These are phyloP conservation scores for Microdochium trichocladiopsis DNA, from an alignment of 2,329 filamentous ascomycete genomes.

Conservation along the genomic window DNA sequence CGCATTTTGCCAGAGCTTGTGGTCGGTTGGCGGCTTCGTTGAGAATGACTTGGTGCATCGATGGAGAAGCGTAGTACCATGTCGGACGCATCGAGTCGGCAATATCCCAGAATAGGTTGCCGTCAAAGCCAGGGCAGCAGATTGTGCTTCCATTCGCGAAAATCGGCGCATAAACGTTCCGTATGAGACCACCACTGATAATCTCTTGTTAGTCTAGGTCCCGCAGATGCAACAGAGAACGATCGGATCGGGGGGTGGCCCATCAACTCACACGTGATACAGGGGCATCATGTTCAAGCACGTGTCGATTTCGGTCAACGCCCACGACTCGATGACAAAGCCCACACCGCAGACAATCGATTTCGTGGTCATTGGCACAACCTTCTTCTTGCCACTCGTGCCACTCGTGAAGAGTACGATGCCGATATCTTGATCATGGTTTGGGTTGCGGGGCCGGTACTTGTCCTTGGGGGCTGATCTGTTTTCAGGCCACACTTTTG, in stretches of 20 bases:
- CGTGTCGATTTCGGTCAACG: slow-evolving; percentile 34
- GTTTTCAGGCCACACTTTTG: slow-evolving; percentile 10
- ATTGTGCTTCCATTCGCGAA: slow-evolving; percentile 46
- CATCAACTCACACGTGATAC: slow-evolving; percentile 48
- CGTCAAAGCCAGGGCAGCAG: slow-evolving; percentile 46
- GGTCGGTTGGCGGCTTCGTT: slow-evolving; percentile 32
- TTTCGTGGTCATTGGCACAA: slow-evolving; percentile 44
- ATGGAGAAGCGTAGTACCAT: slow-evolving; percentile 52
- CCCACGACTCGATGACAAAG: slow-evolving; percentile 47
- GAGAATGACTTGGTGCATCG: slow-evolving; percentile 48
- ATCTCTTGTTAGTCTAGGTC: slow-evolving; percentile 1
- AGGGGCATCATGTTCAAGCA: slow-evolving; percentile 55
- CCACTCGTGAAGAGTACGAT: slow-evolving; percentile 51
- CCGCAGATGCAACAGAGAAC: no score
- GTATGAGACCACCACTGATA: slow-evolving; percentile 39
- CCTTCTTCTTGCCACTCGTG: slow-evolving; percentile 51
- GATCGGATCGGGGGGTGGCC: no score
- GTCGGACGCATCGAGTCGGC: slow-evolving; percentile 38
- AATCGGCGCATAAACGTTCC: slow-evolving; percentile 47
- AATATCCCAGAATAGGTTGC: slow-evolving; percentile 48
- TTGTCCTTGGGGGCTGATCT: neutral
- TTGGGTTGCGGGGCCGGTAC: slow-evolving; percentile 15
- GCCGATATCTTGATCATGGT: slow-evolving; percentile 36
- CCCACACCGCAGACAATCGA: slow-evolving; percentile 42
- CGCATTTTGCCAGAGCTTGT: slow-evolving; percentile 30